Evolutionary conservation across 73 alveolate species (phyloP).

Genomic region (Paramecium pentaurelia): DNA sequence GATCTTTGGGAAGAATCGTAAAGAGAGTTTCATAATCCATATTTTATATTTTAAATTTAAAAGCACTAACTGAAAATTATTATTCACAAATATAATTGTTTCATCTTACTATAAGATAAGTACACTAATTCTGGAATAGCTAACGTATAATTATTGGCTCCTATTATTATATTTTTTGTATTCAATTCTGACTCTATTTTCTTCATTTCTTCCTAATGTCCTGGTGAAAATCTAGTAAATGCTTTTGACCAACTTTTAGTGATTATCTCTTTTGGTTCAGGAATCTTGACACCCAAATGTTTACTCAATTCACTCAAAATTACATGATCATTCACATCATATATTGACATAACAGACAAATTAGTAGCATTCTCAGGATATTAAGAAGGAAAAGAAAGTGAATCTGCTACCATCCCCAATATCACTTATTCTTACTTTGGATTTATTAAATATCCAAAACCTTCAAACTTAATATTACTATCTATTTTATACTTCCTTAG

Average conservation of each 20-base stretch:
- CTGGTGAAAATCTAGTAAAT: neutral
- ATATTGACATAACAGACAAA: neutral
- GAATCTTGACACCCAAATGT: neutral
- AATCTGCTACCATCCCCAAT: slow-evolving; percentile 11
- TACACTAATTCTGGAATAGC: slow-evolving; percentile 45
- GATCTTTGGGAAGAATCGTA: slow-evolving; percentile 1
- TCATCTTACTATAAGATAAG: neutral
- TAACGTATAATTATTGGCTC: neutral
- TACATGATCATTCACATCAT: neutral
- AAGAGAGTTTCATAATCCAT: slow-evolving; percentile 44
- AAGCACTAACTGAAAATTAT: slow-evolving; percentile 37
- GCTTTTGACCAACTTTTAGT: neutral
- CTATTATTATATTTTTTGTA: neutral
- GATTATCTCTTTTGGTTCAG: neutral
- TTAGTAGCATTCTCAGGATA: neutral
- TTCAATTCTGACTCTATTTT: neutral
- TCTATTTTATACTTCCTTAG: neutral
- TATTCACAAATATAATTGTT: slow-evolving; percentile 6
- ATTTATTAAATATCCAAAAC: slow-evolving; percentile 37
- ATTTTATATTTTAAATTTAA: neutral
- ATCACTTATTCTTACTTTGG: neutral
- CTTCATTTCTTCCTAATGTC: neutral
- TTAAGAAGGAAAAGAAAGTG: neutral
- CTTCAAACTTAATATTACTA: neutral
- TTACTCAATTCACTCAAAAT: neutral